Conservation (phyloP, 495 filamentous ascomycete genomes). For the Penicillium desertorum region DNA sequence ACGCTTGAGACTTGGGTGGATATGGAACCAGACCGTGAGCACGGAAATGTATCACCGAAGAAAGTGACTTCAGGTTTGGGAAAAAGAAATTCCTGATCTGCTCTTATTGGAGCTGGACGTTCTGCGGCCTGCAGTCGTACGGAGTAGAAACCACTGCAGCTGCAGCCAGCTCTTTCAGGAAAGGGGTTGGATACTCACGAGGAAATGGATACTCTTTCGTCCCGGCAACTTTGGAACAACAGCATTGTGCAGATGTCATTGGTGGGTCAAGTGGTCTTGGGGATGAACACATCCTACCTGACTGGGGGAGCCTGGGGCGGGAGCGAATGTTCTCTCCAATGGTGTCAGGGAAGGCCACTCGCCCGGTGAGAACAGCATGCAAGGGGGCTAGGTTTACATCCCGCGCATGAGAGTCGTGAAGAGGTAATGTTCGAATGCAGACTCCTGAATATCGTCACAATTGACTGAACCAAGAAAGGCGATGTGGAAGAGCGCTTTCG, state of each 20-base stretch:
- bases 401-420: constrained; percentile 20
- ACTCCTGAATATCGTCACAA: constrained; percentile 10
- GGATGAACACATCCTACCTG: constrained; percentile 8
- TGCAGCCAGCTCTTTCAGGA: not conserved
- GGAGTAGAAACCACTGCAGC: not conserved
- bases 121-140: not conserved
- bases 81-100: not conserved
- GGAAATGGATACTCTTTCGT: not conserved
- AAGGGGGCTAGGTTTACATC: constrained; percentile 19
- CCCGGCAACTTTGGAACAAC: constrained; percentile 6
- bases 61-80: not conserved
- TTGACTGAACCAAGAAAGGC: not conserved
- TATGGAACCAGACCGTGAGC: not conserved
- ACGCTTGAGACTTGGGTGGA: constrained; percentile 13
- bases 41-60: constrained; percentile 5
- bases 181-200: constrained; percentile 9
- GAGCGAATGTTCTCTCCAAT: constrained; percentile 12
- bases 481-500: not conserved
- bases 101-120: not conserved
- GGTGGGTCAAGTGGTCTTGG: not conserved
- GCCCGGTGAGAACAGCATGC: constrained; percentile 18
- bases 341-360: constrained; percentile 1
- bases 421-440: constrained; percentile 6
- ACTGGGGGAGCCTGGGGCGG: not conserved
- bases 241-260: constrained; percentile 1